Evolutionary conservation across 2,329 filamentous ascomycete species (phyloP).

Genomic region (Sporothrix sp.): DNA sequence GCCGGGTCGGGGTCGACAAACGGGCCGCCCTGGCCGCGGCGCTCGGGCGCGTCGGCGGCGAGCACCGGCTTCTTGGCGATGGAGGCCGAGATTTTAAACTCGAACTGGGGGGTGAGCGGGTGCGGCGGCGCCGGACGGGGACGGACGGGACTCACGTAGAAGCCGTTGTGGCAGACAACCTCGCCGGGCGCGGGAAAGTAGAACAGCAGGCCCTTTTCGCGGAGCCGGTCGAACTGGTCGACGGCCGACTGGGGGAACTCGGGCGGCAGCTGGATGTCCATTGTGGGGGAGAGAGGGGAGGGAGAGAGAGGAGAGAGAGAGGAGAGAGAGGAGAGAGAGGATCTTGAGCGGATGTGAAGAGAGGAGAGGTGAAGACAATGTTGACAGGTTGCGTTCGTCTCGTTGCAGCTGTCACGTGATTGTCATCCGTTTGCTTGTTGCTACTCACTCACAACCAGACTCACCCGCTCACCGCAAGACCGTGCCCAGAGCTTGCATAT

Average conservation of each 20-base stretch:
- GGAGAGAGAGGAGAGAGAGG: no score
- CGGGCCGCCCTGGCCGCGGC: conserved; percentile 18
- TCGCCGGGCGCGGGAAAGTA: conserved; percentile 16
- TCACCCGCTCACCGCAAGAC: no score
- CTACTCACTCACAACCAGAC: no score
- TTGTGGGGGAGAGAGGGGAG: background rate
- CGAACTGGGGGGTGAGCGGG: conserved; percentile 18
- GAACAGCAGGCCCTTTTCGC: conserved; percentile 13
- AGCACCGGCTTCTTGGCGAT: conserved; percentile 19
- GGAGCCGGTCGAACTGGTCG: conserved; percentile 16
- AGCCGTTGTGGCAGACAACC: conserved; percentile 10
- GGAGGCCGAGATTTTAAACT: conserved; percentile 22
- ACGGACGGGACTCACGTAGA: conserved; percentile 3
- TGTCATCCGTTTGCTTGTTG: no score
- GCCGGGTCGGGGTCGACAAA: conserved; percentile 24
- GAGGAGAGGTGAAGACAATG: no score
- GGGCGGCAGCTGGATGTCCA: conserved; percentile 12
- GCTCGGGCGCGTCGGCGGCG: conserved; percentile 20
- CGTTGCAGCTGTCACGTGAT: no score
- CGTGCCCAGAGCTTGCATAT: no score
- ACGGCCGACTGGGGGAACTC: conserved; percentile 14
- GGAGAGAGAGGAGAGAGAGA: background rate
- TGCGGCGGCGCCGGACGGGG: no score
- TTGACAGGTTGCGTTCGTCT: no score
- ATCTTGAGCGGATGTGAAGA: no score